Evolutionary conservation across 1,139 yeast genomes (phyloP).

Genomic region (Debaryomyces sp.): DNA sequence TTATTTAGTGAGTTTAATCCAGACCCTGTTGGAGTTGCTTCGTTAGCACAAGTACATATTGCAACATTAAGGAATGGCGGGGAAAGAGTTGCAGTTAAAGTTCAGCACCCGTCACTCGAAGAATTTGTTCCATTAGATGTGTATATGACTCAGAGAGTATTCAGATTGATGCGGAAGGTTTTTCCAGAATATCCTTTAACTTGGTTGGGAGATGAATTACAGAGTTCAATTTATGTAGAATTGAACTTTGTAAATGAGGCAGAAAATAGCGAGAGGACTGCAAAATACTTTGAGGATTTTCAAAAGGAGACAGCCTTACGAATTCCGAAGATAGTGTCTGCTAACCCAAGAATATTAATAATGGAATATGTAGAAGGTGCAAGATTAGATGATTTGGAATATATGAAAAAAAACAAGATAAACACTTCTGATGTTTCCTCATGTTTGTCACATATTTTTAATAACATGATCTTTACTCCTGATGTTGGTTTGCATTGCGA

Average conservation of each 20-base stretch:
- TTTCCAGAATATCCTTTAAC: slow-evolving; percentile 93
- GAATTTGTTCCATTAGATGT: slow-evolving; percentile 93
- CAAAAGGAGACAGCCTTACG: slow-evolving; percentile 70
- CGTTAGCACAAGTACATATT: slow-evolving; percentile 91
- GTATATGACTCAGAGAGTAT: slow-evolving; percentile 73
- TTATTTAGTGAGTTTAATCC: slow-evolving; percentile 68
- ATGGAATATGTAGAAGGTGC: slow-evolving; percentile 90
- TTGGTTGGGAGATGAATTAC: slow-evolving; percentile 94
- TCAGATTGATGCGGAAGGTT: slow-evolving; percentile 68
- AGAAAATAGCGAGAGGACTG: slow-evolving; percentile 70
- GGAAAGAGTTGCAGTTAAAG: slow-evolving; percentile 85
- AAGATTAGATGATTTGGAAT: slow-evolving; percentile 75
- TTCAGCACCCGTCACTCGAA: slow-evolving; percentile 88
- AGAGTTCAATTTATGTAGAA: slow-evolving; percentile 82
- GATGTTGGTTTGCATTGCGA: slow-evolving; percentile 94
- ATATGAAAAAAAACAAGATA: slow-evolving; percentile 62
- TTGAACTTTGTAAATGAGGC: slow-evolving; percentile 89
- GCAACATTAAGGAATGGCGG: slow-evolving; percentile 66
- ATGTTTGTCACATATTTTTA: slow-evolving; percentile 87
- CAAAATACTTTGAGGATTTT: slow-evolving; percentile 61
- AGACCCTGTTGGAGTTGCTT: slow-evolving; percentile 92
- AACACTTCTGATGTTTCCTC: slow-evolving; percentile 77
- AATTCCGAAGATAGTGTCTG: slow-evolving; percentile 71
- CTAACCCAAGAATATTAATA: slow-evolving; percentile 70
- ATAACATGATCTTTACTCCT: slow-evolving; percentile 94